These are phyloP conservation scores for Parietichytrium sp. DNA, from an alignment of 108 stramenopile species.

Conservation along the genomic window DNA sequence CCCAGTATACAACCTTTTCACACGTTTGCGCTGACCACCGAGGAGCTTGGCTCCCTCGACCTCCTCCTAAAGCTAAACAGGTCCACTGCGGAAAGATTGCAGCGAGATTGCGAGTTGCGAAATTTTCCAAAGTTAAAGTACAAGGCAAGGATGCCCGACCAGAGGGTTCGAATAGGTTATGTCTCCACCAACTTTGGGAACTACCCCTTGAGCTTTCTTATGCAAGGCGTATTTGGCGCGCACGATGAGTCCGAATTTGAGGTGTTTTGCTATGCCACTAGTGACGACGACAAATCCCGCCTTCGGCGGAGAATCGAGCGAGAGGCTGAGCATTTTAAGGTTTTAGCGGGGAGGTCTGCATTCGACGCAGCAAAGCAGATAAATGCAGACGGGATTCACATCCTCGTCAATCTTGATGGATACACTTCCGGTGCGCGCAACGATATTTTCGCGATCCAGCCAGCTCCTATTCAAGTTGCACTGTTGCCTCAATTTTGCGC, in stretches of 20 bases:
- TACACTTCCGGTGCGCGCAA: constrained; percentile 74
- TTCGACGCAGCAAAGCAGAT: constrained; percentile 65
- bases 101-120: neutral
- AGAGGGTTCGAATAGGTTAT: constrained; percentile 66
- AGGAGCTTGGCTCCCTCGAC: too few relatives aligned
- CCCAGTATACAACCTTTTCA: too few relatives aligned
- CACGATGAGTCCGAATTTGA: constrained; percentile 70
- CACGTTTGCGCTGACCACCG: too few relatives aligned
- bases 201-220: constrained; percentile 78
- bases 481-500: neutral
- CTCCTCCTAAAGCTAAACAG: neutral
- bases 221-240: constrained; percentile 78
- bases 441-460: constrained; percentile 56
- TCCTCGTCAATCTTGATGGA: constrained; percentile 80
- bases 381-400: constrained; percentile 62
- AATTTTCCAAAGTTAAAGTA: neutral
- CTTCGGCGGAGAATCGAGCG: constrained; percentile 64
- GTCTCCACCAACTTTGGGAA: constrained; percentile 75
- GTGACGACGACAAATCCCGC: constrained; percentile 51
- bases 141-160: neutral
- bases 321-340: constrained; percentile 64
- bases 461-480: constrained; percentile 47
- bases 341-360: constrained; percentile 54
- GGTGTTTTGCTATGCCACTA: constrained; percentile 70
- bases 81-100: neutral